Percentiles rank a stretch among this genome's conserved stretches.
phyloP scores from a whole-genome alignment of 805 yeast genomes.

The Metschnikowia bowlesiae region DNA sequence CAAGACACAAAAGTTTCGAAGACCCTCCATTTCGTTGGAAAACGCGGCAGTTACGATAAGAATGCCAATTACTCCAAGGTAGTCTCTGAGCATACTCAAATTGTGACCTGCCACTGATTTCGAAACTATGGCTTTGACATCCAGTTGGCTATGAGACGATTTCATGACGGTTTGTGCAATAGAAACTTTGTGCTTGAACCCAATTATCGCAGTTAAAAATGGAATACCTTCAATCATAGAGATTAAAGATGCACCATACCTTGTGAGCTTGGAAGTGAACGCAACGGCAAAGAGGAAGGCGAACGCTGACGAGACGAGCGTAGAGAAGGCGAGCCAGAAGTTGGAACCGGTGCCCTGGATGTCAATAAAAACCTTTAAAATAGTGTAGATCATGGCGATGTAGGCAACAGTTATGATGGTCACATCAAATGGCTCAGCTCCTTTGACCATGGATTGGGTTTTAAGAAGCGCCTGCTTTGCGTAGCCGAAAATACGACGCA shows the following conservation, averaged over 20 bases:
- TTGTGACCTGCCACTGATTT: constrained; percentile 41
- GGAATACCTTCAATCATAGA: constrained; percentile 89
- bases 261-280: constrained; percentile 51
- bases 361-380: constrained; percentile 67
- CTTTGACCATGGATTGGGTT: constrained; percentile 45
- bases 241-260: constrained; percentile 61
- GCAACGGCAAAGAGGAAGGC: constrained; percentile 77
- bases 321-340: constrained; percentile 81
- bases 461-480: constrained; percentile 36
- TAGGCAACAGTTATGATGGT: constrained; percentile 76
- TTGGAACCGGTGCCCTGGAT: constrained; percentile 77
- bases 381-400: constrained; percentile 81
- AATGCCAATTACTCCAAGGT: constrained; percentile 65
- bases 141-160: constrained; percentile 31
- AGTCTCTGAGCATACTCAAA: constrained; percentile 64
- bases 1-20: constrained; percentile 76
- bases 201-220: constrained; percentile 85
- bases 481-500: constrained; percentile 55
- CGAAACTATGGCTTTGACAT: constrained; percentile 41
- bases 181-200: constrained; percentile 79
- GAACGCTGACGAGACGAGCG: constrained; percentile 71
- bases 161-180: constrained; percentile 59
- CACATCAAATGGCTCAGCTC: constrained; percentile 85
- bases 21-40: constrained; percentile 64
- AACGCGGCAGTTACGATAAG: constrained; percentile 62